These are phyloP conservation scores for Lasiodiplodia hormozganensis DNA, from an alignment of 2,329 filamentous ascomycete genomes.

Conservation along the genomic window DNA sequence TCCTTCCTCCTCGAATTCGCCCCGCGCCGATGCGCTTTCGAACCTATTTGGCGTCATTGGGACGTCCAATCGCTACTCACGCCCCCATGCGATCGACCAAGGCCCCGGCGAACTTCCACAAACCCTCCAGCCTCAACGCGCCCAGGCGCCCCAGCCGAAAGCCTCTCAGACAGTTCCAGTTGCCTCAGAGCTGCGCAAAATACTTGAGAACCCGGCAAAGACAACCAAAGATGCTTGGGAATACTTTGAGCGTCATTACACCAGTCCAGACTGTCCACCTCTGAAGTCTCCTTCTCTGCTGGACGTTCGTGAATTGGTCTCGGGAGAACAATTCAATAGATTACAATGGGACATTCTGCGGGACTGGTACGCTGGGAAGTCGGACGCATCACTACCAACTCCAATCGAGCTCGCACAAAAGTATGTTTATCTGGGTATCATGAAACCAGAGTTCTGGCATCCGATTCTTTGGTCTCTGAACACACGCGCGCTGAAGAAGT, in stretches of 20 bases:
- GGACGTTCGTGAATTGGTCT: conserved; percentile 35
- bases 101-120: not conserved
- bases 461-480: conserved; percentile 37
- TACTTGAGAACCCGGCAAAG: not conserved
- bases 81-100: not conserved
- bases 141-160: not conserved
- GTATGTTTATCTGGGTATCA: conserved; percentile 41
- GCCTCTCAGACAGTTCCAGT: not conserved
- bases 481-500: conserved; percentile 32
- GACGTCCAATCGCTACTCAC: not conserved
- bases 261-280: conserved; percentile 40
- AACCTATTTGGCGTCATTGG: conserved; percentile 15
- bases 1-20: not conserved
- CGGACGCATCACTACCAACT: conserved; percentile 25
- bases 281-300: conserved; percentile 34
- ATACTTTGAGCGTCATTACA: conserved; percentile 39
- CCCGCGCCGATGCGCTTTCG: conserved; percentile 2
- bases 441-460: conserved; percentile 36
- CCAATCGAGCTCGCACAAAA: conserved; percentile 40
- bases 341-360: conserved; percentile 34
- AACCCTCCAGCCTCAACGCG: not conserved
- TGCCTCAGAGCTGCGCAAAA: not conserved
- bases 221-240: conserved; percentile 38
- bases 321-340: conserved; percentile 36
- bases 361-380: conserved; percentile 34